Percentiles rank a stretch among this genome's conserved stretches.
These are phyloP conservation scores for Paramecium pentaurelia DNA, from an alignment of 73 alveolate species.

Conservation along the genomic window DNA sequence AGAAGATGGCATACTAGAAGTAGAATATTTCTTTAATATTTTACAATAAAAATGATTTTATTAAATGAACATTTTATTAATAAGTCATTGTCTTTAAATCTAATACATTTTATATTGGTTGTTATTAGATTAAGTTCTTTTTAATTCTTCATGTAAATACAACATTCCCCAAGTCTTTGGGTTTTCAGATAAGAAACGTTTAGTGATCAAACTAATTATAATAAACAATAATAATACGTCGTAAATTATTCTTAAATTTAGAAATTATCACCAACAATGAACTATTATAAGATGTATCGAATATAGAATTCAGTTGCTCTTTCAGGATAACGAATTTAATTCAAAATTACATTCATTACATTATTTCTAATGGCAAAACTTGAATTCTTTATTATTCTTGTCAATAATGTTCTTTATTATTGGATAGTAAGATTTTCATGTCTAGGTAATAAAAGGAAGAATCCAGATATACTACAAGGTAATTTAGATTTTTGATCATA, in stretches of 20 bases:
- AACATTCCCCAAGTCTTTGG: slow-evolving; percentile 51
- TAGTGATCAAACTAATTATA: neutral
- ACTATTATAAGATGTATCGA: neutral
- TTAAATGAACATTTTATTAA: neutral
- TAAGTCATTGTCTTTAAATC: slow-evolving; percentile 59
- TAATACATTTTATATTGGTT: neutral
- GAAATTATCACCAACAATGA: neutral
- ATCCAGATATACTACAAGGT: neutral
- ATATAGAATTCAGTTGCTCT: slow-evolving; percentile 33
- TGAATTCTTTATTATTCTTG: neutral
- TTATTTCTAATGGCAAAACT: neutral
- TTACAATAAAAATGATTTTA: slow-evolving; percentile 59
- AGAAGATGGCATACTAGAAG: slow-evolving; percentile 97
- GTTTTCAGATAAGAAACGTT: neutral
- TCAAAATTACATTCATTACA: neutral
- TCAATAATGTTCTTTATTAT: neutral
- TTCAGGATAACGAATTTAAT: slow-evolving; percentile 35
- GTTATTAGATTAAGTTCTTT: neutral
- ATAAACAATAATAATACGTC: neutral
- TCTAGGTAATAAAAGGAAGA: slow-evolving; percentile 38
- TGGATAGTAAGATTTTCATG: neutral
- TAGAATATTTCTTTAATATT: slow-evolving; percentile 87
- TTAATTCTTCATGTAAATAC: slow-evolving; percentile 15
- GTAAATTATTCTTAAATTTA: slow-evolving; percentile 20
- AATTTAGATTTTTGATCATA: slow-evolving; percentile 9